Percentiles rank a stretch among this genome's conserved stretches.
Evolutionary conservation across 2,329 filamentous ascomycete species (phyloP).

Genomic region (Lachnellula subtilissima): DNA sequence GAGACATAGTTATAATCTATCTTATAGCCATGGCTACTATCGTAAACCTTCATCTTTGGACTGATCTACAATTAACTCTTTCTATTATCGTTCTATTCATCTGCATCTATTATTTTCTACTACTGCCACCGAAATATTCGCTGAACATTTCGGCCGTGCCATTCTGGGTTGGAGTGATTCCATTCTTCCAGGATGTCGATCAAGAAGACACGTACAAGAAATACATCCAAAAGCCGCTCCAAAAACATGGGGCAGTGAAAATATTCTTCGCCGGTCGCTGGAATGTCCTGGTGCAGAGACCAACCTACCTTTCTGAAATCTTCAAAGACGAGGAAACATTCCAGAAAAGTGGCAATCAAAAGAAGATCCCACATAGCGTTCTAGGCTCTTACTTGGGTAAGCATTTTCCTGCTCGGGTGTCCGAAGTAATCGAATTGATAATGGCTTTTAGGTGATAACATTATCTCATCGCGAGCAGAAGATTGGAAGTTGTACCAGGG

Average conservation of each 20-base stretch:
- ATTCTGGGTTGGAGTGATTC: slow-evolving; percentile 4
- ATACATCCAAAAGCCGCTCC: not conserved
- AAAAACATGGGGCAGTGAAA: slow-evolving; percentile 2
- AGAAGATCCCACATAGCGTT: slow-evolving; percentile 4
- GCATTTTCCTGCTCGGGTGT: not conserved
- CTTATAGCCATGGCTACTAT: too few species aligned
- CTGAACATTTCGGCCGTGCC: slow-evolving; percentile 3
- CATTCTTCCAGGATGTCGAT: slow-evolving; percentile 6
- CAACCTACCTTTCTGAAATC: not conserved
- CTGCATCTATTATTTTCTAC: slow-evolving; percentile 1
- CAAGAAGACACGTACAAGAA: slow-evolving; percentile 1
- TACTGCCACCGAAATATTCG: slow-evolving; percentile 2
- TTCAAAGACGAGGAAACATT: slow-evolving; percentile 7
- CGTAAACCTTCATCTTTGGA: not conserved
- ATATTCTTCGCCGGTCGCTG: slow-evolving; percentile 3
- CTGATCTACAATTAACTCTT: not conserved
- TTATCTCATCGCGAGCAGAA: too few species aligned
- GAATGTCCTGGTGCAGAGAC: slow-evolving; percentile 1
- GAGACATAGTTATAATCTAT: too few species aligned
- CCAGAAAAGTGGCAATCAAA: slow-evolving; percentile 7
- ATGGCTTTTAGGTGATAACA: too few species aligned
- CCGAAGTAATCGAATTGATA: not conserved
- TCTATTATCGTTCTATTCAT: not conserved
- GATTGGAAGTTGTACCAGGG: not conserved
- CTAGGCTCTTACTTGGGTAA: slow-evolving; percentile 1